phyloP scores from a whole-genome alignment of 495 filamentous ascomycete genomes.

The Jackrogersella minutella region DNA sequence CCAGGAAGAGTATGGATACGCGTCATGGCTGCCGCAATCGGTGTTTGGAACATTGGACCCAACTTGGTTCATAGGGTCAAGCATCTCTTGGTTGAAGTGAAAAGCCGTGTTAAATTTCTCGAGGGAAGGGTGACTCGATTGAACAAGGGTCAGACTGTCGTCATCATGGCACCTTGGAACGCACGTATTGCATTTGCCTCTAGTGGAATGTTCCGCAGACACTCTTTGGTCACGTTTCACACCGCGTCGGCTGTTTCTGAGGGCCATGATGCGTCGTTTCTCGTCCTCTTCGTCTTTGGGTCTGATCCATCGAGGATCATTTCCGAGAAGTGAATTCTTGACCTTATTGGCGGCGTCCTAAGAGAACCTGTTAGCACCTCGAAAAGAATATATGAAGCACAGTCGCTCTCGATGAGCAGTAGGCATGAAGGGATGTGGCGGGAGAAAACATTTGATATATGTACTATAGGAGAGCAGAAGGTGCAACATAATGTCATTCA shows the following conservation, averaged over 20 bases:
- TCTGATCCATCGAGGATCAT: conserved; percentile 57
- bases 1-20: conserved; percentile 17
- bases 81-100: not conserved
- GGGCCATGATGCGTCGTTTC: conserved; percentile 48
- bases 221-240: conserved; percentile 17
- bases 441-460: not conserved
- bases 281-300: conserved; percentile 55
- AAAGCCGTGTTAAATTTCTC: conserved; percentile 6
- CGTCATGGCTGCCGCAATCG: not conserved
- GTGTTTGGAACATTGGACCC: not conserved
- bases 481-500: conserved; percentile 13
- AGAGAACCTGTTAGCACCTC: conserved; percentile 4
- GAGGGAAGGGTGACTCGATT: conserved; percentile 34
- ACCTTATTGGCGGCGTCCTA: conserved; percentile 58
- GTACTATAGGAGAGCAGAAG: not conserved
- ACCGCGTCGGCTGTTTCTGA: conserved; percentile 39
- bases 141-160: conserved; percentile 30
- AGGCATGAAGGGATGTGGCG: not conserved
- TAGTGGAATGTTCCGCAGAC: not conserved
- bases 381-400: not conserved
- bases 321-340: conserved; percentile 55
- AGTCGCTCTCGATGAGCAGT: not conserved
- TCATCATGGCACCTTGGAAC: conserved; percentile 6
- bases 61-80: not conserved
- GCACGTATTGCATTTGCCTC: not conserved